Conservation (phyloP, 371 early-diverging fungal species). For the Saksenaea oblongispora region DNA sequence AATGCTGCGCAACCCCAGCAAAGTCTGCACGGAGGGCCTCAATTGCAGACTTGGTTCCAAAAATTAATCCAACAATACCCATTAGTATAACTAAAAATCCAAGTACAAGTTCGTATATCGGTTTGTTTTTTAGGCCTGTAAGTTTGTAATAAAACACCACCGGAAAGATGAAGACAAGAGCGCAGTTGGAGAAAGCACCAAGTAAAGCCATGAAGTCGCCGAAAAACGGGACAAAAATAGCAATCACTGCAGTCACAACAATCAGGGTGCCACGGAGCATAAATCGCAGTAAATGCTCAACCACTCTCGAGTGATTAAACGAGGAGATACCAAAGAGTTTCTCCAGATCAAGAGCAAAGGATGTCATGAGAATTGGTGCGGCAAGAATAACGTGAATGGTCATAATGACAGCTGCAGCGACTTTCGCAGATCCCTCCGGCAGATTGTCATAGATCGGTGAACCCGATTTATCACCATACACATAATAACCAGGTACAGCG, state of each 20-base stretch:
- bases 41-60: constrained; percentile 64
- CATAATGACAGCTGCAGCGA: constrained; percentile 72
- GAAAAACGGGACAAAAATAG: constrained; percentile 68
- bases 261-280: constrained; percentile 47
- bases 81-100: constrained; percentile 51
- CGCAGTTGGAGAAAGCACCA: constrained; percentile 69
- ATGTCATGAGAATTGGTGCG: constrained; percentile 79
- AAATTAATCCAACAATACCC: constrained; percentile 61
- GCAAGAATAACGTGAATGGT: constrained; percentile 83
- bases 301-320: constrained; percentile 24
- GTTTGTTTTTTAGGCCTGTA: constrained; percentile 52
- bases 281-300: constrained; percentile 47
- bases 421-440: constrained; percentile 61
- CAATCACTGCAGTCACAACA: constrained; percentile 47
- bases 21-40: constrained; percentile 52
- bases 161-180: constrained; percentile 71
- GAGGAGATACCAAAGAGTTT: constrained; percentile 42
- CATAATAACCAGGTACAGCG: constrained; percentile 78
- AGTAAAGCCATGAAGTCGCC: constrained; percentile 73
- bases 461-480: constrained; percentile 69
- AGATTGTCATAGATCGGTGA: constrained; percentile 79
- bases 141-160: constrained; percentile 65
- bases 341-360: constrained; percentile 77
- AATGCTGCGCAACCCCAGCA: background rate
- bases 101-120: constrained; percentile 41